Conservation (phyloP, 768 basidiomycete genomes). For the Xerocomellus intermedius region DNA sequence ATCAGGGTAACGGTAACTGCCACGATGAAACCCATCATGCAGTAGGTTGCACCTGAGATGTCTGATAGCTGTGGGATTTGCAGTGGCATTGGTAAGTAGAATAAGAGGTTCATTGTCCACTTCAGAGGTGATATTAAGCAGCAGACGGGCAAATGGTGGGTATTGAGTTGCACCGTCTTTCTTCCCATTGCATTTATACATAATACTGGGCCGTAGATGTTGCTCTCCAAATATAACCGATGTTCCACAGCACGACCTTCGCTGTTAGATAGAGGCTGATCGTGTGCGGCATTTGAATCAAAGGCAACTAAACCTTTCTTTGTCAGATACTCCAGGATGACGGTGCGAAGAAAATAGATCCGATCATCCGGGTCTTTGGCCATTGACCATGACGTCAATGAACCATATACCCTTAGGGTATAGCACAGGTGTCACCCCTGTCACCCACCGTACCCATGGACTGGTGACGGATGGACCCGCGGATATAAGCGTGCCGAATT, state of each 20-base stretch:
- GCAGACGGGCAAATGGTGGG: too few species aligned
- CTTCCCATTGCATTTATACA: not conserved
- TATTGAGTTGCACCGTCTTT: not conserved
- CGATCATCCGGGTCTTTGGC: too few species aligned
- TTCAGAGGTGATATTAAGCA: not conserved
- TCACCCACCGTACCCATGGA: too few species aligned
- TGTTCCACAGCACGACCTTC: too few species aligned
- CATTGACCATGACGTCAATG: too few species aligned
- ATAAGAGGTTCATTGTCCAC: not conserved
- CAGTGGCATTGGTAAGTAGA: not conserved
- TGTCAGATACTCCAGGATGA: not conserved
- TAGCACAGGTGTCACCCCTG: too few species aligned
- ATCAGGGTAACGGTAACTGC: not conserved
- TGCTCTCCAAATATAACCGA: not conserved
- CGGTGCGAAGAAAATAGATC: not conserved
- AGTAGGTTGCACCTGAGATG: not conserved
- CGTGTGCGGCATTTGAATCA: too few species aligned
- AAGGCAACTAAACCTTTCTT: too few species aligned
- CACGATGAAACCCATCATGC: not conserved
- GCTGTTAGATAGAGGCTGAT: too few species aligned
- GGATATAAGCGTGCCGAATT: too few species aligned
- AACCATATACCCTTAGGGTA: too few species aligned
- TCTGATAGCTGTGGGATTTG: not conserved
- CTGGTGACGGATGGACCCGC: too few species aligned
- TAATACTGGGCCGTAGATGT: not conserved